These are phyloP conservation scores for Gossypium bickii DNA, from an alignment of 345 rosid genomes.

Conservation along the genomic window DNA sequence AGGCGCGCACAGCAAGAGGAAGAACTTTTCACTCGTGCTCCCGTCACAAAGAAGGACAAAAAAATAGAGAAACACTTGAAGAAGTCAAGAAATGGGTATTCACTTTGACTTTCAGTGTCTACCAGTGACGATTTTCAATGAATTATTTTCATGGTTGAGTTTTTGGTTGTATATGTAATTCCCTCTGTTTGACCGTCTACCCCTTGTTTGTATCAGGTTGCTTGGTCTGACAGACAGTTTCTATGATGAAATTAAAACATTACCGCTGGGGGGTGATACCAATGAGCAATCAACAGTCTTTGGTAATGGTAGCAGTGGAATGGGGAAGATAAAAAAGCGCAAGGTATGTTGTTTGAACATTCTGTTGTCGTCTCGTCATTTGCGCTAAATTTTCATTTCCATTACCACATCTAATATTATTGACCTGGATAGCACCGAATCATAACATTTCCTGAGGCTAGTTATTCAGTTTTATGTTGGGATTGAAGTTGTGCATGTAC, in stretches of 20 bases:
- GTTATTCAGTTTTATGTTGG: not conserved
- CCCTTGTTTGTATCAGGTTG: conserved; percentile 50
- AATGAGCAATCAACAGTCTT: conserved; percentile 29
- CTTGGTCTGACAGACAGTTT: conserved; percentile 65
- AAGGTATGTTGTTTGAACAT: conserved; percentile 39
- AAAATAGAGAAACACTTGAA: conserved; percentile 59
- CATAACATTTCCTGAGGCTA: not conserved
- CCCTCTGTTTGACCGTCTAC: conserved; percentile 12
- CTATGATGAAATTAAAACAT: conserved; percentile 58
- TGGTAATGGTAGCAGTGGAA: conserved; percentile 23
- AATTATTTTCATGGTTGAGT: not conserved
- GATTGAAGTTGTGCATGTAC: not conserved
- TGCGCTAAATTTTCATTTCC: not conserved
- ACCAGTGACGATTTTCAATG: not conserved
- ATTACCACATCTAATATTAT: not conserved
- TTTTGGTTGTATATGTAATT: not conserved
- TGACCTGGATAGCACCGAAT: not conserved
- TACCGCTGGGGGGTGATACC: conserved; percentile 44
- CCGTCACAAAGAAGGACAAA: conserved; percentile 68
- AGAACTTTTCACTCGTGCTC: conserved; percentile 70
- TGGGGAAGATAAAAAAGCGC: conserved; percentile 52
- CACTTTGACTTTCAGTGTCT: not conserved
- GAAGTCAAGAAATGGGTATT: conserved; percentile 84
- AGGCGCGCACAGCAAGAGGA: conserved; percentile 68
- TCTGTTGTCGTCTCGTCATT: not conserved